phyloP scores from a whole-genome alignment of 1,284 basidiomycete species.

The Cutaneotrichosporon sp. region DNA sequence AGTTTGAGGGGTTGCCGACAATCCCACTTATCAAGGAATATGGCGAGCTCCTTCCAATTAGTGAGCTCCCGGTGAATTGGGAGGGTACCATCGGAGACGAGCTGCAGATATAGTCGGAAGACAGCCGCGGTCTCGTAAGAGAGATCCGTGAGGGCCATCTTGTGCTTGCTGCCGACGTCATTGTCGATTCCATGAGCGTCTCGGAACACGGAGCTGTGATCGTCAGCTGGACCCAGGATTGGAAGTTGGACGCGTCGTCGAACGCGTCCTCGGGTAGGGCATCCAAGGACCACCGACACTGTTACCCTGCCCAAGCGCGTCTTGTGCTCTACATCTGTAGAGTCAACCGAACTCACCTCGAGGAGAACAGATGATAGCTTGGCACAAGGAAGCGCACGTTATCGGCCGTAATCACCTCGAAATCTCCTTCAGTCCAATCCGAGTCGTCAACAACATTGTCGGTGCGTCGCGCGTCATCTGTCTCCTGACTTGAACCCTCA shows the following conservation, averaged over 20 bases:
- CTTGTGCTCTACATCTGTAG: no score
- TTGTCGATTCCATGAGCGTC: neutral
- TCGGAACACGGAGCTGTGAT: constrained; percentile 1
- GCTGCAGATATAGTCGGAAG: neutral
- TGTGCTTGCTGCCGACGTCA: neutral
- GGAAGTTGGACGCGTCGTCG: no score
- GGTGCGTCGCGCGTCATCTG: neutral
- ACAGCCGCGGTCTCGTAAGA: neutral
- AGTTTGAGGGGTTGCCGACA: neutral
- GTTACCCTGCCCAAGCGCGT: no score
- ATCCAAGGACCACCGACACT: no score
- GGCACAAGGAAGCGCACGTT: constrained; percentile 10
- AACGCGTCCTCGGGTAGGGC: no score
- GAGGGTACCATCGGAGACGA: neutral
- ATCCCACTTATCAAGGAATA: neutral
- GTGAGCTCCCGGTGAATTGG: neutral
- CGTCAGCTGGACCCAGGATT: neutral
- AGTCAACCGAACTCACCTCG: constrained; percentile 9
- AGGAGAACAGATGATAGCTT: constrained; percentile 10
- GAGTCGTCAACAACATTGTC: constrained; percentile 3
- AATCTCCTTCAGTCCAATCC: constrained; percentile 12
- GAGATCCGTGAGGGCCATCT: neutral
- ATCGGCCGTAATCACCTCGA: constrained; percentile 12
- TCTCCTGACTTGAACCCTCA: neutral
- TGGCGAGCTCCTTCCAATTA: neutral